Base-by-base conservation (phyloP, 805 yeast species). In the Candida schatavii region DNA sequence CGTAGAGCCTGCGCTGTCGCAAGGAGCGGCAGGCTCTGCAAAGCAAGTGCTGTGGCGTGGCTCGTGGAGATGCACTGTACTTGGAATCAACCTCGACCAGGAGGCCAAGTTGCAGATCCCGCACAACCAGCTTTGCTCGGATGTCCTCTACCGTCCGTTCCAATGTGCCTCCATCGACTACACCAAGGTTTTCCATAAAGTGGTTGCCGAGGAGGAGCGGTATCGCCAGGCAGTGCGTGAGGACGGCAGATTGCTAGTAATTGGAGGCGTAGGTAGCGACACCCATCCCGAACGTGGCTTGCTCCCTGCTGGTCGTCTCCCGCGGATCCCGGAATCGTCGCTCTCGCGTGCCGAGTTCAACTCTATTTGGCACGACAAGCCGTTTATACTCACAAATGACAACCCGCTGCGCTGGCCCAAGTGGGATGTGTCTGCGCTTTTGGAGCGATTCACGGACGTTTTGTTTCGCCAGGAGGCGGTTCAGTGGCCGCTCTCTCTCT, bases 401-500 rank as follows among this genome's bases (percentile, higher is more conserved):
- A 48, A 57, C 9, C 11, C 29, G 6, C 14, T 38, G 1, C 62
- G 81, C 47, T 85, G 85, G 95, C 91, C 84, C 5, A 39, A 59
- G 2, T 85, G 95, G 95, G 65, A 71, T 6, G 56, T 83, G 15
- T 62, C 65, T 1, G 56, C 62, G 15, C 64, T 89, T 21, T 61
- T 71, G 4, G 46, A 60, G 2, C 57, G 82, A 40, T 88, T 83
- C 48, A 79, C 88, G 2, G 59, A 74, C 18, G 81, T 76, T 2
- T 66, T 61, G 35, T 90, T 90, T 62, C 76, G 91, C 41, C 96
- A 89, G 60, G 97, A 90, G 62, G 79, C 86, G 23, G 91, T 88
- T 35, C 77, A 80, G 46, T 89, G 97, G 96, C 74, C 81, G 2
- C 64, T 89, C 18, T 50, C 66, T 1, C 65, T 78, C 17, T 89